Conservation (phyloP, 495 filamentous ascomycete genomes). For the Talaromyces wortmannii region DNA sequence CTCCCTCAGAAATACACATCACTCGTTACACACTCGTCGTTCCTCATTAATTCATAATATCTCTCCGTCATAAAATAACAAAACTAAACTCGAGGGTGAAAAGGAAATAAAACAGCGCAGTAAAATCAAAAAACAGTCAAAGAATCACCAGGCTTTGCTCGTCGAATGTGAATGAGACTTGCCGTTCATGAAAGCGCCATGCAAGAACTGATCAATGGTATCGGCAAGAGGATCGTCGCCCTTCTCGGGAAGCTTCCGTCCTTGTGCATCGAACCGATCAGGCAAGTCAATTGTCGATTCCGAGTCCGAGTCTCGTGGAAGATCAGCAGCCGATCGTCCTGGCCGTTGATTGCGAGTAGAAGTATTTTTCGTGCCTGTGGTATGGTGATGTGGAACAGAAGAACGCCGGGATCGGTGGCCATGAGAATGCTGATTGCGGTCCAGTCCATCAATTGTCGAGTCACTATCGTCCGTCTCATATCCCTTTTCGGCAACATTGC, state of each 20-base stretch:
- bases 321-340: constrained; percentile 5
- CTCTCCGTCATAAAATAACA: not conserved
- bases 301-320: constrained; percentile 21
- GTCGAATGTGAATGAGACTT: not conserved
- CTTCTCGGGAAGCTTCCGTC: constrained; percentile 36
- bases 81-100: not conserved
- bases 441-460: constrained; percentile 22
- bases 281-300: constrained; percentile 52
- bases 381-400: constrained; percentile 14
- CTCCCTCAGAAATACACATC: not conserved
- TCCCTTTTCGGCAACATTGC: constrained; percentile 13
- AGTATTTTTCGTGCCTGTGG: constrained; percentile 4
- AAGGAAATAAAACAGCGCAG: not conserved
- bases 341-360: constrained; percentile 3
- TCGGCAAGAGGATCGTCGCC: constrained; percentile 27
- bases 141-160: not conserved
- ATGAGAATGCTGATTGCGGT: constrained; percentile 8
- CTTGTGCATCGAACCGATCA: constrained; percentile 58
- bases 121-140: not conserved
- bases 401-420: constrained; percentile 21
- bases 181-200: not conserved
- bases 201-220: constrained; percentile 30
- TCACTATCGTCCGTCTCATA: constrained; percentile 41
- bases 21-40: not conserved
- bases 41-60: not conserved